Evolutionary conservation across 1,139 yeast genomes (phyloP).

Genomic region (Pichia sp.): DNA sequence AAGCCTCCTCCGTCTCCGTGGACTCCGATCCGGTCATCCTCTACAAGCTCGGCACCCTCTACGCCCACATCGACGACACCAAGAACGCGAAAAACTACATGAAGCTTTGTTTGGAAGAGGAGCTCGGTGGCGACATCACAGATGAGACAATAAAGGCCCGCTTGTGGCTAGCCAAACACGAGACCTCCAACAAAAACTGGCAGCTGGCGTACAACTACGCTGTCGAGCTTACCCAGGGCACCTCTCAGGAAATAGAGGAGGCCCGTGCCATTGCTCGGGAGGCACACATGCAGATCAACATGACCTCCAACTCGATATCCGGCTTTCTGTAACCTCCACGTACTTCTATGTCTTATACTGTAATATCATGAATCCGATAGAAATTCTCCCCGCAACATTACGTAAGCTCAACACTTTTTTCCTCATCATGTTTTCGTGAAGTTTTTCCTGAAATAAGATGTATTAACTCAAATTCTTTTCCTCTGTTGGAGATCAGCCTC

Average conservation of each 20-base stretch:
- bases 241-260: constrained; percentile 83
- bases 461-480: no score
- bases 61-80: constrained; percentile 51
- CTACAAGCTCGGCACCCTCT: constrained; percentile 64
- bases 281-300: constrained; percentile 38
- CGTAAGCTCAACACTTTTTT: constrained; percentile 1
- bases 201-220: constrained; percentile 73
- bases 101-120: constrained; percentile 70
- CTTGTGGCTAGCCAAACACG: constrained; percentile 79
- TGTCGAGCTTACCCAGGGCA: constrained; percentile 67
- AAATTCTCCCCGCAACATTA: neutral
- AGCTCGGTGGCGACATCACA: constrained; percentile 58
- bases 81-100: constrained; percentile 60
- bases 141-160: constrained; percentile 82
- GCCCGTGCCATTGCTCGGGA: constrained; percentile 82
- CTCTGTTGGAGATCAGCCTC: no score
- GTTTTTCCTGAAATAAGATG: neutral
- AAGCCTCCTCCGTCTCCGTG: constrained; percentile 47
- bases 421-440: neutral
- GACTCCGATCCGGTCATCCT: constrained; percentile 45
- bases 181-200: constrained; percentile 53
- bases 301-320: neutral
- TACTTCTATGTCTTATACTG: neutral
- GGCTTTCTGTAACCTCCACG: constrained; percentile 1
- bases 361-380: neutral